Conservation (phyloP, 352 stramenopile genomes). For the Phytophthora idaei region DNA sequence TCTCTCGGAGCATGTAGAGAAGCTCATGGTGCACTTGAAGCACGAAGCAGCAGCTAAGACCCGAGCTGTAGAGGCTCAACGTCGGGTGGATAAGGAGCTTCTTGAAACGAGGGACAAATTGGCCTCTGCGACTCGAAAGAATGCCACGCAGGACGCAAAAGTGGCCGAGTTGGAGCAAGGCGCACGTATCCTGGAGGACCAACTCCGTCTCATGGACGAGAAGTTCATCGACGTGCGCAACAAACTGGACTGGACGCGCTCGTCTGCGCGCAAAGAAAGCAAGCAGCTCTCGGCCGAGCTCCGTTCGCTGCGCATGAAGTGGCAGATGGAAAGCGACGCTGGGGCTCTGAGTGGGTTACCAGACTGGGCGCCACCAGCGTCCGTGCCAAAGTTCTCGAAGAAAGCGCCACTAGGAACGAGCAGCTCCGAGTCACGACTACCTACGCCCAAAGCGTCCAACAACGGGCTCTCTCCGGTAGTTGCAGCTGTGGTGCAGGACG, state of each 20-base stretch:
- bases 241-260: constrained; percentile 95
- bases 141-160: constrained; percentile 80
- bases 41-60: constrained; percentile 95
- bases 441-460: constrained; percentile 34
- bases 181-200: constrained; percentile 94
- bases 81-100: constrained; percentile 83
- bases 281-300: constrained; percentile 73
- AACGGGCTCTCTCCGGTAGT: constrained; percentile 32
- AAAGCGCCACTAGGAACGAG: constrained; percentile 53
- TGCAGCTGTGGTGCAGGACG: constrained; percentile 35
- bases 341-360: constrained; percentile 48
- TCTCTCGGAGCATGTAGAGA: constrained; percentile 96
- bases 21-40: constrained; percentile 97
- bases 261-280: constrained; percentile 84
- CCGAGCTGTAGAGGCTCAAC: constrained; percentile 76
- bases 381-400: constrained; percentile 28
- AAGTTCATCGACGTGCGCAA: constrained; percentile 97
- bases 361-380: constrained; percentile 47
- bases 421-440: constrained; percentile 59
- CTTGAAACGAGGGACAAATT: constrained; percentile 67
- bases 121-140: constrained; percentile 77
- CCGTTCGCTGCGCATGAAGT: constrained; percentile 72
- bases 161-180: constrained; percentile 93
- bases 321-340: constrained; percentile 71
- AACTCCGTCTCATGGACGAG: constrained; percentile 96